Evolutionary conservation across 306 rosid genomes (phyloP), one percentile per base, ranked within the genome.

Genomic region (Senna siamea): DNA sequence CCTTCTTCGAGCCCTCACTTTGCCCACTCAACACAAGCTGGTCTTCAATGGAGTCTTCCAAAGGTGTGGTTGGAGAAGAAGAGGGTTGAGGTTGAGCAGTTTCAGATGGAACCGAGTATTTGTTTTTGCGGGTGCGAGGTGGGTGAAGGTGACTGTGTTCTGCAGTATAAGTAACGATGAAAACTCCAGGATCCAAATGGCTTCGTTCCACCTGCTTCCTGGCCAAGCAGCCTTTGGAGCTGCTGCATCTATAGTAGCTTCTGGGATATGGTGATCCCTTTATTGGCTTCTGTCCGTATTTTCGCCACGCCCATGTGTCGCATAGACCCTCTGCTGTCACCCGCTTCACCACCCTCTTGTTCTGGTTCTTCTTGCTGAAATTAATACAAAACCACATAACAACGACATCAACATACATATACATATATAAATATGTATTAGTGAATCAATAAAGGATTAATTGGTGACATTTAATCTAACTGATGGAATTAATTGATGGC

Each of bases 231-330:
- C 97, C 96, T 79, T 94, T 94, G 7, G 92, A 85, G 80, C 86
- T 88, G 74, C 98, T 94, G 72, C 98, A 94, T 17, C 82, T 84
- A 50, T 94, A 94, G 22, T 94, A 94, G 80, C 99, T 94, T 55
- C 99, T 84, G 0, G 99, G 99, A 80, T 89, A 86, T 0, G 97
- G 95, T 5, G 99, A 92, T 8, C 99, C 99, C 79, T 94, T 94
- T 7, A 94, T 94, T 8, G 99, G 97, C 76, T 94, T 94, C 68
- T 94, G 99, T 50, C 99, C 99, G 52, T 94, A 94, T 80, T 94
- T 94, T 12, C 99, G 75, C 99, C 99, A 94, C 43, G 95, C 90
- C 99, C 99, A 92, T 66, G 81, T 67, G 50, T 94, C 99, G 10
- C 83, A 59, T 0, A 84, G 35, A 13, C 85, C 86, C 52, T 87